Evolutionary conservation across 345 rosid genomes (phyloP).

Genomic region (Murraya paniculata): DNA sequence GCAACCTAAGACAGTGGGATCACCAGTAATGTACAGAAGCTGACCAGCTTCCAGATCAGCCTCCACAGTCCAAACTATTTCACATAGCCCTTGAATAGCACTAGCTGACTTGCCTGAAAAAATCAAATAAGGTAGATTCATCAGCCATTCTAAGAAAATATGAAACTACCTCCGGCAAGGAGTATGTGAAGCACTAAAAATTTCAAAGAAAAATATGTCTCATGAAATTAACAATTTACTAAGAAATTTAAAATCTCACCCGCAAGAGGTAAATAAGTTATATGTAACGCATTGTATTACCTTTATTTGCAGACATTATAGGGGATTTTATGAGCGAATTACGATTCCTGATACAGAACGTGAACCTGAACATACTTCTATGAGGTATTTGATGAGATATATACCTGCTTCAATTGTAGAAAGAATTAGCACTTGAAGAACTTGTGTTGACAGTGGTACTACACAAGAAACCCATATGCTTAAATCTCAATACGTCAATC

Average conservation of each 20-base stretch:
- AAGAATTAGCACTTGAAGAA: constrained; percentile 7
- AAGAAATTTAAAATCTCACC: background rate
- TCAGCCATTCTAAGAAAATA: constrained; percentile 22
- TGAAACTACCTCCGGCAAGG: constrained; percentile 24
- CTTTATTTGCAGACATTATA: constrained; percentile 44
- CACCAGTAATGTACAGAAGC: constrained; percentile 70
- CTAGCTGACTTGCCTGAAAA: constrained; percentile 49
- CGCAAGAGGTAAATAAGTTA: background rate
- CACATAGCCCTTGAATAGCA: constrained; percentile 42
- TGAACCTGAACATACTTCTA: constrained; percentile 36
- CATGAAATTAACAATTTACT: background rate
- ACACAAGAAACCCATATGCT: background rate
- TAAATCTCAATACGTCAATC: background rate
- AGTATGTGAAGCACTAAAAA: constrained; percentile 15
- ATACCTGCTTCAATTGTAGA: constrained; percentile 44
- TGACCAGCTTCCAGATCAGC: constrained; percentile 69
- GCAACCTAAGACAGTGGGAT: constrained; percentile 66
- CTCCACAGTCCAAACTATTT: constrained; percentile 77
- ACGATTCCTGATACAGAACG: constrained; percentile 41
- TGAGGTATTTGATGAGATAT: constrained; percentile 36
- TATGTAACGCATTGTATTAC: constrained; percentile 23
- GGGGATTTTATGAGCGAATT: constrained; percentile 36
- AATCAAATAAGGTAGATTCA: constrained; percentile 22
- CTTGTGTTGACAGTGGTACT: background rate
- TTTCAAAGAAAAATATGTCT: constrained; percentile 1